Percentiles rank a stretch among this genome's conserved stretches.
These are phyloP conservation scores for Viridothelium virens DNA, from an alignment of 495 filamentous ascomycete species.

Conservation along the genomic window DNA sequence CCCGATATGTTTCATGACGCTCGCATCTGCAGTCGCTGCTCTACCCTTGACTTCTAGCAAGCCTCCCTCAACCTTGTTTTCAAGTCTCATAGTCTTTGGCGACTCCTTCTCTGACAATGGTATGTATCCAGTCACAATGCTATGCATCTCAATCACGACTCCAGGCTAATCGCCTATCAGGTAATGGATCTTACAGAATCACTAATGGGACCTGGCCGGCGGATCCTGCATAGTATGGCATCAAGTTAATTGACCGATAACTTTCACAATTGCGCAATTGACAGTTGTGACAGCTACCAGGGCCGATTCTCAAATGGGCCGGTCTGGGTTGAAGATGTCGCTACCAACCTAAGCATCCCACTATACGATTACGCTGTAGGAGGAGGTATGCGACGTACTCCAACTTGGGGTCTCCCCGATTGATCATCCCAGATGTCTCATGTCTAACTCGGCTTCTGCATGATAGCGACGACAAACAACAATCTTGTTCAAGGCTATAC, in stretches of 20 bases:
- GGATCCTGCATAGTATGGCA: conserved; percentile 2
- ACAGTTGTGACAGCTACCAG: background rate
- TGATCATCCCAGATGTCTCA: background rate
- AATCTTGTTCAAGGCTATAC: background rate
- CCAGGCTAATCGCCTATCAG: background rate
- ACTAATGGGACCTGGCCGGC: conserved; percentile 7
- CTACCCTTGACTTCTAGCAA: background rate
- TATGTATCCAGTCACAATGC: background rate
- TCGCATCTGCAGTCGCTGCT: conserved; percentile 7
- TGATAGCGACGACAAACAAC: background rate
- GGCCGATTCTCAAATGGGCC: conserved; percentile 6
- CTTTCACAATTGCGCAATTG: background rate
- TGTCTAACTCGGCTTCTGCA: background rate
- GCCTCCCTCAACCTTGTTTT: background rate
- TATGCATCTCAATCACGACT: background rate
- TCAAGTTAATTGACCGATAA: background rate
- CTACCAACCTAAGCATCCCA: background rate
- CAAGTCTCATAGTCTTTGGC: conserved; percentile 7
- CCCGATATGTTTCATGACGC: background rate
- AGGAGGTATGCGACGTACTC: background rate
- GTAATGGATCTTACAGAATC: conserved; percentile 8
- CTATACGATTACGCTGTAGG: background rate
- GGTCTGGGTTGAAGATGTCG: conserved; percentile 4
- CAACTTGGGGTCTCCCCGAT: too few relatives aligned
- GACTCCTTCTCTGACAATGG: conserved; percentile 8